Evolutionary conservation across 148 eudicot species (phyloP).

Genomic region (Amaranthus cruentus): DNA sequence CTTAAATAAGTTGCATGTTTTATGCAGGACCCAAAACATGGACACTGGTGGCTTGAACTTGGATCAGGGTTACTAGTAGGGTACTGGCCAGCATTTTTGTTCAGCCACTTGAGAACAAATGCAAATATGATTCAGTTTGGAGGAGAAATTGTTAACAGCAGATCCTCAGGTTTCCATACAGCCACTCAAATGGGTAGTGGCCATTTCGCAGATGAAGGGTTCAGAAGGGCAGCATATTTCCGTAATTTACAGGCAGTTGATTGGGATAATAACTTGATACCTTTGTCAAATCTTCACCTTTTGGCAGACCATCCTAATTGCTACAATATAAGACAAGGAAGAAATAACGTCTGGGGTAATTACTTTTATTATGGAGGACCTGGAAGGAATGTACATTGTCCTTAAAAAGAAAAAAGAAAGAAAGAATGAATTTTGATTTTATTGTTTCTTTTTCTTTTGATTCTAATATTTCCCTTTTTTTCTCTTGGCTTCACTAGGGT

Average conservation of each 20-base stretch:
- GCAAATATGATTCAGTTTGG: slow-evolving; percentile 97
- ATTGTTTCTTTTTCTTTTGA: slow-evolving; percentile 5
- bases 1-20: slow-evolving; percentile 1
- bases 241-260: slow-evolving; percentile 84
- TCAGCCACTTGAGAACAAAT: slow-evolving; percentile 66
- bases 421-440: background rate
- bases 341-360: slow-evolving; percentile 78
- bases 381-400: slow-evolving; percentile 73
- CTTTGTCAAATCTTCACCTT: slow-evolving; percentile 58
- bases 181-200: slow-evolving; percentile 98
- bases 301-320: slow-evolving; percentile 94
- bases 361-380: slow-evolving; percentile 97
- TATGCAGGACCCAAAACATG: slow-evolving; percentile 87
- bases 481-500: slow-evolving; percentile 13
- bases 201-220: slow-evolving; percentile 80
- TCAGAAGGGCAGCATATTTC: slow-evolving; percentile 87
- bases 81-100: slow-evolving; percentile 84
- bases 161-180: slow-evolving; percentile 77
- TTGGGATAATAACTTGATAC: slow-evolving; percentile 90
- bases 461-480: background rate
- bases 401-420: slow-evolving; percentile 25
- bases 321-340: slow-evolving; percentile 77
- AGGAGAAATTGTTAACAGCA: slow-evolving; percentile 81
- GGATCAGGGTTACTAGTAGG: slow-evolving; percentile 83
- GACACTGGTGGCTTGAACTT: slow-evolving; percentile 96